phyloP scores from a whole-genome alignment of 2,329 filamentous ascomycete genomes.

The Rhynchosporium agropyri region DNA sequence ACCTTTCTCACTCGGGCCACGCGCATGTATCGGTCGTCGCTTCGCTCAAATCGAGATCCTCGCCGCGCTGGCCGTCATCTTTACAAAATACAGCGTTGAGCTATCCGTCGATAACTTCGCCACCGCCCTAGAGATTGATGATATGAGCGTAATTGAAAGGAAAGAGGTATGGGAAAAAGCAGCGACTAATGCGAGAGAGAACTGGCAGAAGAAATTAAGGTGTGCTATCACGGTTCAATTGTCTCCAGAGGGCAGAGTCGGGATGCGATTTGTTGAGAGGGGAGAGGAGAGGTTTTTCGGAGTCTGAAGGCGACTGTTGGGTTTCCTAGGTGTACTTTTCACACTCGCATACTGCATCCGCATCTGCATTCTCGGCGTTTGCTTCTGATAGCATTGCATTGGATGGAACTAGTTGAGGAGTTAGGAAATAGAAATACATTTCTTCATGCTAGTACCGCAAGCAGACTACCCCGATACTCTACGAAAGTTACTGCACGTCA shows the following conservation, averaged over 20 bases:
- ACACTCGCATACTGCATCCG: no score
- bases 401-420: no score
- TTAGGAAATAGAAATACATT: no score
- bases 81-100: conserved; percentile 45
- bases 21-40: conserved; percentile 59
- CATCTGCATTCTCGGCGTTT: conserved; percentile 3
- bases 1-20: conserved; percentile 60
- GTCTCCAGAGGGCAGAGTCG: conserved; percentile 2
- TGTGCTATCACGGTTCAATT: conserved; percentile 20
- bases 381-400: no score
- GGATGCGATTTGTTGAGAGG: conserved; percentile 19
- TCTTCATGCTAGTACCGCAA: no score
- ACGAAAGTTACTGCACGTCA: no score
- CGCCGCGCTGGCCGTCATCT: conserved; percentile 56
- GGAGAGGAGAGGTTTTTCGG: conserved; percentile 18
- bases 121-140: conserved; percentile 29
- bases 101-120: conserved; percentile 32
- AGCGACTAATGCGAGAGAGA: conserved; percentile 5
- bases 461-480: no score
- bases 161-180: conserved; percentile 15
- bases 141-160: conserved; percentile 1
- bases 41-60: conserved; percentile 63
- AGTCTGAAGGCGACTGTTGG: neutral
- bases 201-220: conserved; percentile 18
- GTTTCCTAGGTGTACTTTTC: neutral